These are phyloP conservation scores for Umbellularia californica DNA, from an alignment of 164 flowering plant species.

Conservation along the genomic window DNA sequence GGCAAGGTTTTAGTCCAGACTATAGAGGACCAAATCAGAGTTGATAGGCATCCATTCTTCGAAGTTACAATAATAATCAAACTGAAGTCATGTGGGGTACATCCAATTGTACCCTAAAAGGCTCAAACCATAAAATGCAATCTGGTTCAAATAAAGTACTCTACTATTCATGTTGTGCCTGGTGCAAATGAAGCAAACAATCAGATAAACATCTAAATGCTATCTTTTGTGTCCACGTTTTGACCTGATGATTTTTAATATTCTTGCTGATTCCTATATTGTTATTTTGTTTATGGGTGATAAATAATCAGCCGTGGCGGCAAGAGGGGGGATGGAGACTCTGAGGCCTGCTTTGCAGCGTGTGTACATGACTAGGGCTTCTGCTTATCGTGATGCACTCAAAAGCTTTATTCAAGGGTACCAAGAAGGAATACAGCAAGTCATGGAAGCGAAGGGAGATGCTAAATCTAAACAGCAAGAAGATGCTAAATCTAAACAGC, in stretches of 20 bases:
- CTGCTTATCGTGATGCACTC: constrained; percentile 84
- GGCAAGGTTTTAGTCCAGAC: no score
- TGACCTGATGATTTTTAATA: background rate
- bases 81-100: no score
- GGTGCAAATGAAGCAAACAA: background rate
- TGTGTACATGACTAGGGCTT: constrained; percentile 85
- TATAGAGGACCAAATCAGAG: no score
- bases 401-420: constrained; percentile 79
- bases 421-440: constrained; percentile 81
- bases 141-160: background rate
- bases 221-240: background rate
- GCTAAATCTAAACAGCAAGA: constrained; percentile 35
- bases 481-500: constrained; percentile 33
- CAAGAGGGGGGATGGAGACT: constrained; percentile 97
- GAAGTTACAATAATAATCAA: background rate
- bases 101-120: no score
- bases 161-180: background rate
- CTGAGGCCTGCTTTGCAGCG: constrained; percentile 82
- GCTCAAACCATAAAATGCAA: no score
- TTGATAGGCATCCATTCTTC: background rate
- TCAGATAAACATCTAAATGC: background rate
- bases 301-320: constrained; percentile 67
- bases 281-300: background rate
- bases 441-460: constrained; percentile 60
- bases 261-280: background rate